Conservation (phyloP, 2,329 filamentous ascomycete species). For the Akanthomyces muscarius region DNA sequence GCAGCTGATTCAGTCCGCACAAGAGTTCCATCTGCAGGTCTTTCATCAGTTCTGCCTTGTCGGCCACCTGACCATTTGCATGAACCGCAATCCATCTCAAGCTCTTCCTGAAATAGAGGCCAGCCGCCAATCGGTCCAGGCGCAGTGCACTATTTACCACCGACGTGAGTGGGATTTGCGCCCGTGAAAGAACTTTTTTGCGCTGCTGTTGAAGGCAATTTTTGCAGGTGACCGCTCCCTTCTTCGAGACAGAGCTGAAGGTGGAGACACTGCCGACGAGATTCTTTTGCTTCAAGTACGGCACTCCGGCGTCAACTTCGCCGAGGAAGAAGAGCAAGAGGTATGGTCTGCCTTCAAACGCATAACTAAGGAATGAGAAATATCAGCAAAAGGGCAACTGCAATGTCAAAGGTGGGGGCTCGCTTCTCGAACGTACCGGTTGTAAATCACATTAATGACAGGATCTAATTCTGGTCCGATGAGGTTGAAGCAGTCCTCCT, state of each 20-base stretch:
- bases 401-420: not conserved
- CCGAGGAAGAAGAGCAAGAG: constrained; percentile 5
- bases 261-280: not conserved
- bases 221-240: not conserved
- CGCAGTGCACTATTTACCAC: not conserved
- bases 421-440: not conserved
- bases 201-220: not conserved
- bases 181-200: not conserved
- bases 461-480: not conserved
- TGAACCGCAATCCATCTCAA: not conserved
- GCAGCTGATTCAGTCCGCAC: not conserved
- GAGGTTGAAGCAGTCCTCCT: not conserved
- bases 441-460: not conserved
- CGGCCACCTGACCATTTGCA: not conserved
- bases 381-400: not conserved
- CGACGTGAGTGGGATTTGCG: not conserved
- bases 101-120: not conserved
- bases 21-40: not conserved
- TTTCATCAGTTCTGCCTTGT: not conserved
- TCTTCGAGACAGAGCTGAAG: not conserved
- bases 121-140: not conserved
- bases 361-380: not conserved
- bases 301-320: not conserved
- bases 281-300: not conserved
- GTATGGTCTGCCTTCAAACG: not conserved